These are phyloP conservation scores for Corymbia citriodora DNA, from an alignment of 441 rosid species.

Conservation along the genomic window DNA sequence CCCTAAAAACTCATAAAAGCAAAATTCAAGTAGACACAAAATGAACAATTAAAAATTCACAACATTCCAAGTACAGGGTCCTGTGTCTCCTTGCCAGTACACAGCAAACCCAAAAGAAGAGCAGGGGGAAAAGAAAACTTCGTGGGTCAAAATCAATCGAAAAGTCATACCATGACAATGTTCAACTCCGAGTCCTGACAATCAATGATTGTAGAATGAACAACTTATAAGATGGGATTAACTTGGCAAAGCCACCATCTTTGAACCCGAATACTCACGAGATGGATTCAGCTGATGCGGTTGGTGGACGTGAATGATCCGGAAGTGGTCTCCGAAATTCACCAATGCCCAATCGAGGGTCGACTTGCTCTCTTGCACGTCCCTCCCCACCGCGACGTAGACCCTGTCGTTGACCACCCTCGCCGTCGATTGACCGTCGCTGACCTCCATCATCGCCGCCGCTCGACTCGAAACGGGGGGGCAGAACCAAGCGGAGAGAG, in stretches of 20 bases:
- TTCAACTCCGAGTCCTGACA: not conserved
- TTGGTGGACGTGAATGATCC: constrained; percentile 8
- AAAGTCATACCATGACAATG: not conserved
- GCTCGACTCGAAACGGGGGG: not conserved
- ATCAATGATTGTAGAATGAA: not conserved
- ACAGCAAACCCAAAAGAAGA: not conserved
- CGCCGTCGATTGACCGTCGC: not conserved
- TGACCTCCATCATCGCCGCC: not conserved
- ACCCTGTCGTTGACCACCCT: constrained; percentile 4
- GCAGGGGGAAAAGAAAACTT: not conserved
- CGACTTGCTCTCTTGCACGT: not conserved
- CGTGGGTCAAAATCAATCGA: not conserved
- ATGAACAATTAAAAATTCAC: not conserved
- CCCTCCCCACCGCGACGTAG: constrained; percentile 15
- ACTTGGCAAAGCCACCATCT: not conserved
- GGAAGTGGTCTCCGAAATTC: not conserved
- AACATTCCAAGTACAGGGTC: not conserved
- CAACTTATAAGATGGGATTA: not conserved
- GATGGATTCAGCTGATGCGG: not conserved
- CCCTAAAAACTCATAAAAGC: not conserved
- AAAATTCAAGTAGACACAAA: not conserved
- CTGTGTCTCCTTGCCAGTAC: not conserved
- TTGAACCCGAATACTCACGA: not conserved
- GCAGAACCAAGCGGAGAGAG: not conserved
- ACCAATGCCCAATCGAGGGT: constrained; percentile 5